Evolutionary conservation across 768 basidiomycete genomes (phyloP).

Genomic region (Aureoboletus auriporus): DNA sequence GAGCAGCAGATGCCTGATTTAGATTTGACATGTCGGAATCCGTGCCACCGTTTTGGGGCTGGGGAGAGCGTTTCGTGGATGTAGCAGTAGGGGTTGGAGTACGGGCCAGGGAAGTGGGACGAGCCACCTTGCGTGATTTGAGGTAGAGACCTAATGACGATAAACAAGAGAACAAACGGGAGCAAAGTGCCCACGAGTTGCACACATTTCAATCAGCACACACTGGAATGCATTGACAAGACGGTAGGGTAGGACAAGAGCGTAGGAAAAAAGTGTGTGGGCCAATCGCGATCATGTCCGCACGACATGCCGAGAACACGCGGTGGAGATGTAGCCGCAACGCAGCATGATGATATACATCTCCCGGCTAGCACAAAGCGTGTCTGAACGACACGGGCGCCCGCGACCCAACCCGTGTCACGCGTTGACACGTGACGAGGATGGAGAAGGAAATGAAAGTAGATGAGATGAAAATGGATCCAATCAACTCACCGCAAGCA

Average conservation of each 20-base stretch:
- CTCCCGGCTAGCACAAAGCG: slow-evolving; percentile 26
- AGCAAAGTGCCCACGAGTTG: slow-evolving; percentile 34
- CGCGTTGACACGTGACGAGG: slow-evolving; percentile 37
- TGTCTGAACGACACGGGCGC: slow-evolving; percentile 26
- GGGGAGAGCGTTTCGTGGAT: slow-evolving; percentile 30
- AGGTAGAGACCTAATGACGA: slow-evolving; percentile 69
- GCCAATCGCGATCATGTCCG: slow-evolving; percentile 34
- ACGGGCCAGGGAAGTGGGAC: slow-evolving; percentile 56
- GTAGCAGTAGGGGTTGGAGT: slow-evolving; percentile 32
- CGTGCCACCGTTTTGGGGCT: slow-evolving; percentile 31
- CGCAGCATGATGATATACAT: slow-evolving; percentile 33
- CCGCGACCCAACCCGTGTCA: slow-evolving; percentile 31
- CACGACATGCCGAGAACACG: slow-evolving; percentile 34
- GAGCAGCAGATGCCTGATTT: slow-evolving; percentile 33
- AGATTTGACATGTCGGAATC: slow-evolving; percentile 35
- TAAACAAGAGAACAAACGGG: slow-evolving; percentile 29
- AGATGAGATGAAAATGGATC: slow-evolving; percentile 31
- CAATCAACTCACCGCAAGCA: slow-evolving; percentile 72
- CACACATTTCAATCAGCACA: slow-evolving; percentile 39
- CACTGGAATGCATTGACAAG: slow-evolving; percentile 32
- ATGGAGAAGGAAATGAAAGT: slow-evolving; percentile 30
- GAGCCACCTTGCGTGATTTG: slow-evolving; percentile 75
- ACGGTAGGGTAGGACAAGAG: slow-evolving; percentile 30
- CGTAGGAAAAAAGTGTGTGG: slow-evolving; percentile 29
- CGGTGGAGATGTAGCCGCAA: slow-evolving; percentile 29